These are phyloP conservation scores for Penicillium sp. DNA, from an alignment of 2,329 filamentous ascomycete genomes.

Conservation along the genomic window DNA sequence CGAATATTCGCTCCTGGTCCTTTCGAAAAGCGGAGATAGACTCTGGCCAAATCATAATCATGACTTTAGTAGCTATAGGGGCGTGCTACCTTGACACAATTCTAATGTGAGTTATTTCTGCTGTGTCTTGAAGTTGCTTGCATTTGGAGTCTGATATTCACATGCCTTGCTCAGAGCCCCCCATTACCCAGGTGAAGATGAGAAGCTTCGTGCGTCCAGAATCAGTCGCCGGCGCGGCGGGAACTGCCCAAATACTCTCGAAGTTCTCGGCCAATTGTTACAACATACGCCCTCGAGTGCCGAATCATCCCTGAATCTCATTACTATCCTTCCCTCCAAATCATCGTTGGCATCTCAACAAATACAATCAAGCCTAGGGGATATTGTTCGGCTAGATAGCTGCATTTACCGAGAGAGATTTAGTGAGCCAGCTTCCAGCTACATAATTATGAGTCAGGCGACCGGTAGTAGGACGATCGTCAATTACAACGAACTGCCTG, in stretches of 20 bases:
- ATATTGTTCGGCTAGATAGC: slow-evolving; percentile 50
- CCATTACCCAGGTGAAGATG: slow-evolving; percentile 67
- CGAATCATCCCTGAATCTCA: slow-evolving; percentile 36
- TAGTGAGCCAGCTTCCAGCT: slow-evolving; percentile 63
- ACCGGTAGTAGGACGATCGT: slow-evolving; percentile 68
- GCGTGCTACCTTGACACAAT: slow-evolving; percentile 72
- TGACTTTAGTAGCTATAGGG: slow-evolving; percentile 63
- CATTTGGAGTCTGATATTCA: neutral
- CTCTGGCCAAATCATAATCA: slow-evolving; percentile 18
- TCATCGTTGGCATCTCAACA: slow-evolving; percentile 53
- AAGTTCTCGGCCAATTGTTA: slow-evolving; percentile 67
- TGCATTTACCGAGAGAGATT: slow-evolving; percentile 61
- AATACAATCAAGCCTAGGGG: slow-evolving; percentile 57
- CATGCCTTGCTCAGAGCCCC: slow-evolving; percentile 34
- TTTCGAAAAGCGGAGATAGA: neutral
- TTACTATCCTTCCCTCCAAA: slow-evolving; percentile 54
- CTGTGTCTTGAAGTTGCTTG: neutral
- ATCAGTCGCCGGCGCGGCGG: slow-evolving; percentile 65
- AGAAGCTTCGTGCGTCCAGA: slow-evolving; percentile 66
- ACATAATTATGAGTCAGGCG: slow-evolving; percentile 63
- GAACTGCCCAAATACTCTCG: slow-evolving; percentile 70
- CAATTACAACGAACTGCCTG: slow-evolving; percentile 66
- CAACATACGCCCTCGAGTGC: slow-evolving; percentile 8
- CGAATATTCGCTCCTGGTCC: neutral
- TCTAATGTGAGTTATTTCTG: slow-evolving; percentile 52